A percentile compares a stretch with the other conserved stretches of the same genome.
These are phyloP conservation scores for Serpula lacrymans DNA, from an alignment of 768 basidiomycete species.

Conservation along the genomic window DNA sequence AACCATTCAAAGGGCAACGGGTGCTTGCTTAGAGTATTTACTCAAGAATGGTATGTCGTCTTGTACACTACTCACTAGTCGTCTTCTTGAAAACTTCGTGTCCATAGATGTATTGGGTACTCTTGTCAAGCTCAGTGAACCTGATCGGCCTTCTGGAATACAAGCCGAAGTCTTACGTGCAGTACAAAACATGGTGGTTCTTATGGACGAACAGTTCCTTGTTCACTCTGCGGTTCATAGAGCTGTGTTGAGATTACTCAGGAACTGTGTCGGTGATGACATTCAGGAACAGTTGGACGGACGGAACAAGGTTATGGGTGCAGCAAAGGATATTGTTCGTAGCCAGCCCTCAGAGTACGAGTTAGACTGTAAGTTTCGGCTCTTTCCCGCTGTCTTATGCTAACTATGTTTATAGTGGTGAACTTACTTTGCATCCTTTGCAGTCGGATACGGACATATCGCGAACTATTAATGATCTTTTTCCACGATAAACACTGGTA, in stretches of 20 bases:
- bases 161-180: slow-evolving; percentile 85
- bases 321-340: slow-evolving; percentile 67
- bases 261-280: slow-evolving; percentile 91
- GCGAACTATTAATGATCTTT: slow-evolving; percentile 93
- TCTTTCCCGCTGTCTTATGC: background rate
- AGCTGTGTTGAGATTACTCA: slow-evolving; percentile 78
- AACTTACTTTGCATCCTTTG: slow-evolving; percentile 90
- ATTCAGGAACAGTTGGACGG: slow-evolving; percentile 86
- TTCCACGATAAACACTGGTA: slow-evolving; percentile 94
- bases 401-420: slow-evolving; percentile 58
- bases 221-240: slow-evolving; percentile 89
- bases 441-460: slow-evolving; percentile 84
- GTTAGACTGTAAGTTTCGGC: slow-evolving; percentile 71
- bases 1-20: slow-evolving; percentile 60
- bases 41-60: slow-evolving; percentile 71
- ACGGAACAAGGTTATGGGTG: slow-evolving; percentile 72
- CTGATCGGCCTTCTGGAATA: slow-evolving; percentile 84
- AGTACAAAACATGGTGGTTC: slow-evolving; percentile 87
- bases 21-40: slow-evolving; percentile 87
- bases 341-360: slow-evolving; percentile 85
- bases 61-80: background rate
- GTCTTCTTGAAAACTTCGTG: slow-evolving; percentile 1
- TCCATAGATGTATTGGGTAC: slow-evolving; percentile 72
- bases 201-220: slow-evolving; percentile 90
- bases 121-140: slow-evolving; percentile 82